phyloP scores from a whole-genome alignment of 345 rosid species.

The Corchorus olitorius region DNA sequence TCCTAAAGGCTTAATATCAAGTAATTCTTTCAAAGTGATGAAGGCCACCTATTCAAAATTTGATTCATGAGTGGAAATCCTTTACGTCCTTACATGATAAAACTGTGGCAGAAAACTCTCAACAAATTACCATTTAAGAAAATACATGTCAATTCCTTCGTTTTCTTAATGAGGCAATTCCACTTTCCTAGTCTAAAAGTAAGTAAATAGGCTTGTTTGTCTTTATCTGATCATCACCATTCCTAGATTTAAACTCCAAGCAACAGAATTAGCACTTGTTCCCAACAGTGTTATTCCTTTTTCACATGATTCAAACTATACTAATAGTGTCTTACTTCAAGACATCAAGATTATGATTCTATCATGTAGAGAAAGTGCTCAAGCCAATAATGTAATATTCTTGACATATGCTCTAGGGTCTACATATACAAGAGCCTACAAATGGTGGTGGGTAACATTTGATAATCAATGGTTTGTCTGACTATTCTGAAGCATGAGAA shows the following conservation, averaged over 20 bases:
- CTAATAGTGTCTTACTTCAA: not conserved
- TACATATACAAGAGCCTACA: not conserved
- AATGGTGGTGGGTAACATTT: not conserved
- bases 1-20: no score
- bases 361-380: not conserved
- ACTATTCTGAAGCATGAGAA: constrained; percentile 23
- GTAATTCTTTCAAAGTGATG: no score
- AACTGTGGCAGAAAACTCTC: not conserved
- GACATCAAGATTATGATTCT: constrained; percentile 4
- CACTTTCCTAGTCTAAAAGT: not conserved
- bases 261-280: not conserved
- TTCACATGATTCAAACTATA: constrained; percentile 11
- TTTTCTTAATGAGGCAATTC: not conserved
- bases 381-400: not conserved
- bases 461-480: constrained; percentile 12
- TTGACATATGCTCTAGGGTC: not conserved
- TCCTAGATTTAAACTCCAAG: not conserved
- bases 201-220: not conserved
- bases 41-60: no score
- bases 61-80: not conserved
- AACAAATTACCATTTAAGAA: not conserved
- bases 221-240: constrained; percentile 1
- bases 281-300: not conserved
- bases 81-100: not conserved
- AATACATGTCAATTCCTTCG: not conserved